Conservation (phyloP, 805 yeast species). For the Peterozyma xylosa region DNA sequence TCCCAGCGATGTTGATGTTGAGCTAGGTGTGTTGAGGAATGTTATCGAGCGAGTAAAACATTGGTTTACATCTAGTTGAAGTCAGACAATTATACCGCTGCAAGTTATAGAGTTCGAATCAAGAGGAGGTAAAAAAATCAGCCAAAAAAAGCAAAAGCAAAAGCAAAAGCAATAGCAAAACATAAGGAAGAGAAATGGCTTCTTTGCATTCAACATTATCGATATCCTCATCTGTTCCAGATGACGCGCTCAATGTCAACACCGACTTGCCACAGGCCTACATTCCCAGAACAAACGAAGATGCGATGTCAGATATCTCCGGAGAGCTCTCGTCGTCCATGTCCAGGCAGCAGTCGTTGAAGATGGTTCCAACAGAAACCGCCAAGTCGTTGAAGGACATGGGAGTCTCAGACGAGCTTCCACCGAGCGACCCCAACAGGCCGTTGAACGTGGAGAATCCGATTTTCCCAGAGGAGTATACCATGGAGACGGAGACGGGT, state of each 20-base stretch:
- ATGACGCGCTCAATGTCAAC: not conserved
- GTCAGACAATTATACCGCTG: too few relatives aligned
- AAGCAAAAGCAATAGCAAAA: not conserved
- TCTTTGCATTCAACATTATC: not conserved
- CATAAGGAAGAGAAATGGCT: not conserved
- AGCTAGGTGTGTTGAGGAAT: too few relatives aligned
- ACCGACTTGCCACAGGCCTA: constrained; percentile 28
- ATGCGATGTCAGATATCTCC: constrained; percentile 37
- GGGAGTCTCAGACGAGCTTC: constrained; percentile 51
- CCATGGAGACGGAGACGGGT: constrained; percentile 83
- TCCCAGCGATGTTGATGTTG: too few relatives aligned
- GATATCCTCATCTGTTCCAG: constrained; percentile 6
- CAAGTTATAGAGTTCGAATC: not conserved
- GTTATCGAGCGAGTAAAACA: too few relatives aligned
- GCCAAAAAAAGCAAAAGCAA: not conserved
- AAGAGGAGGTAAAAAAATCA: not conserved
- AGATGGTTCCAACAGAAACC: constrained; percentile 61
- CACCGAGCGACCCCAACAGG: constrained; percentile 48
- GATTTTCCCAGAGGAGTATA: constrained; percentile 89
- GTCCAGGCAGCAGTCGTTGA: constrained; percentile 27
- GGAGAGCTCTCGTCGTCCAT: constrained; percentile 16
- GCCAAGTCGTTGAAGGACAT: constrained; percentile 55
- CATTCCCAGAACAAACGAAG: constrained; percentile 31
- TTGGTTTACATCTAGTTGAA: too few relatives aligned
- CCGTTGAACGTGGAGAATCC: constrained; percentile 51